Base-by-base conservation (phyloP, 129 eudicot species). In the Helichrysum umbraculigerum region DNA sequence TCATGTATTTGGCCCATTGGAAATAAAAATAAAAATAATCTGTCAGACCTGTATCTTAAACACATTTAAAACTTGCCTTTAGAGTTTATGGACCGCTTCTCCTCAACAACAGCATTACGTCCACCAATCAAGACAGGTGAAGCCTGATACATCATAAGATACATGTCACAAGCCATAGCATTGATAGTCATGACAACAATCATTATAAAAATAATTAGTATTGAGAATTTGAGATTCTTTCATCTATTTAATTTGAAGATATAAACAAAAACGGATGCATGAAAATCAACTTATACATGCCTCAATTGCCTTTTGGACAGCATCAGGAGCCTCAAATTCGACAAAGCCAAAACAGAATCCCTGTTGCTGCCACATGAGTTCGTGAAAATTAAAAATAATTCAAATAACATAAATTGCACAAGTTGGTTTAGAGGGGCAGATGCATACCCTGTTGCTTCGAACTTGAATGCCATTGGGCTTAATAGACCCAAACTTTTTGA, bases 271-370 rank as follows among this genome's bases (percentile, higher is more conserved):
- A 12, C 52, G 12, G 17, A 44, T 44, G 17, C 12, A 3, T 9
- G 4, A 44, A 44, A 16, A 37, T n/a, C 33, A 51, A 71, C 0
- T 15, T 0, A 17, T 62, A 42, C 63, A 70, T 83, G 91, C 99
- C 96, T 91, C 94, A 12, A 95, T 87, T 51, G 99, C 97, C 71
- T 83, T 87, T 60, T 85, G 89, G 5, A 83, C 95, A 29, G 99
- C 87, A n/a, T 44, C 88, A 19, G 94, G 88, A 30, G 64, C 84
- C 90, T 95, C 97, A 79, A 87, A 95, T 72, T 95, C 97, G 75
- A 95, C 97, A 82, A 95, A 95, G 17, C 99, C 99, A 77, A 95
- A 95, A 74, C 94, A 89, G 44, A 95, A 87, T 25, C 91, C 96
- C 80, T 89, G 91, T 84, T 89, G 96, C 85, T 81, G 86, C 84